Evolutionary conservation across 768 basidiomycete species (phyloP).

Genomic region (Suillus sp.): DNA sequence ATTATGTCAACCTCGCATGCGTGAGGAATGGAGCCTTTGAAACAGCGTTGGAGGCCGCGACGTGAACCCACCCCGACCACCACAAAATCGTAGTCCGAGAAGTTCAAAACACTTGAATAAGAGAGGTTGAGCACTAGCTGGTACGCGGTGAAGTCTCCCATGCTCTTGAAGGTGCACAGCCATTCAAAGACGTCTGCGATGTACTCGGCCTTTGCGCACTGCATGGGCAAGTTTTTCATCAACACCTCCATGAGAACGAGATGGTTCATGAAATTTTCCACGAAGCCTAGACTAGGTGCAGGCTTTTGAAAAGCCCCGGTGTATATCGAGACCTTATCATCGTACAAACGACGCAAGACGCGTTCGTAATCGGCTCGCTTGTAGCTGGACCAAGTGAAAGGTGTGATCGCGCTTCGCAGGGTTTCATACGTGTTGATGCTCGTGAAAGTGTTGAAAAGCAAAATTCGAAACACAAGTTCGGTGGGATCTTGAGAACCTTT

Average conservation of each 20-base stretch:
- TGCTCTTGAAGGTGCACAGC: slow-evolving; percentile 60
- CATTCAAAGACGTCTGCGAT: slow-evolving; percentile 66
- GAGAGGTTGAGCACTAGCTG: slow-evolving; percentile 65
- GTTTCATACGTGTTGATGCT: slow-evolving; percentile 72
- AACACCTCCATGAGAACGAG: slow-evolving; percentile 58
- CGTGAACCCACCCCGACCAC: slow-evolving; percentile 66
- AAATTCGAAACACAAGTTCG: slow-evolving; percentile 72
- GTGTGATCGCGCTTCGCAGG: slow-evolving; percentile 52
- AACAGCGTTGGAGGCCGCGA: slow-evolving; percentile 70
- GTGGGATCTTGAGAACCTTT: slow-evolving; percentile 59
- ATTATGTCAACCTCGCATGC: slow-evolving; percentile 61
- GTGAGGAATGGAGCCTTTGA: slow-evolving; percentile 45
- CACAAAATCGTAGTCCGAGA: slow-evolving; percentile 69
- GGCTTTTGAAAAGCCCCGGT: slow-evolving; percentile 74
- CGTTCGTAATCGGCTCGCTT: slow-evolving; percentile 51
- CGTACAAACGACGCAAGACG: slow-evolving; percentile 49
- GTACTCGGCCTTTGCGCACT: slow-evolving; percentile 51
- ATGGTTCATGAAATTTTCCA: slow-evolving; percentile 57
- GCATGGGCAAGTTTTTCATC: slow-evolving; percentile 58
- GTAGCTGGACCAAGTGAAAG: slow-evolving; percentile 63
- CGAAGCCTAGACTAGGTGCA: slow-evolving; percentile 55
- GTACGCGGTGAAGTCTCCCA: slow-evolving; percentile 75
- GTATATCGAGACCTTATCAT: slow-evolving; percentile 52
- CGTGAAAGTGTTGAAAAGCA: slow-evolving; percentile 73
- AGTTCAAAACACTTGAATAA: slow-evolving; percentile 59